phyloP scores from a whole-genome alignment of 2,329 filamentous ascomycete species.

The Mollisia scopiformis region DNA sequence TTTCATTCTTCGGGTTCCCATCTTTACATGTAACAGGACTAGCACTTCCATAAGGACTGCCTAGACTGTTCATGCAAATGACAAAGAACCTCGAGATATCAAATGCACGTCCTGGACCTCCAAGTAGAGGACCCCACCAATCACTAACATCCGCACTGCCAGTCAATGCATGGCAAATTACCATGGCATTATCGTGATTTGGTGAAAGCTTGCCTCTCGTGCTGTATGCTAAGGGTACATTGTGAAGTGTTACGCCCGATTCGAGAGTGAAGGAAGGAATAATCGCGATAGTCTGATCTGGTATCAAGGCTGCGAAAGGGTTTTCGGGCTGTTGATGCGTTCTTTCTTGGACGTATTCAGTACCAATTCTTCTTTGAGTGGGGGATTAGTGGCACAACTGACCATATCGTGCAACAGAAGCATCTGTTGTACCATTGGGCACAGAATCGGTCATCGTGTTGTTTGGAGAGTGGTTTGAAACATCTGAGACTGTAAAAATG shows the following conservation, averaged over 20 bases:
- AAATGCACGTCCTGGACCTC: constrained; percentile 77
- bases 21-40: constrained; percentile 89
- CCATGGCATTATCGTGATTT: constrained; percentile 68
- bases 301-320: constrained; percentile 1
- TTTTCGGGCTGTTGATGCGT: constrained; percentile 21
- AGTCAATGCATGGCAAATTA: constrained; percentile 83
- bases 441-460: background rate
- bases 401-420: constrained; percentile 26
- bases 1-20: constrained; percentile 71
- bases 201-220: constrained; percentile 64
- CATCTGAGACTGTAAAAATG: background rate
- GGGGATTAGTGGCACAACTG: constrained; percentile 24
- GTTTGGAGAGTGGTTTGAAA: background rate
- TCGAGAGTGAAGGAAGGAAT: constrained; percentile 78
- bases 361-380: constrained; percentile 44
- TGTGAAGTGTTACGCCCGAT: constrained; percentile 80
- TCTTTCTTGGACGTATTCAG: constrained; percentile 53
- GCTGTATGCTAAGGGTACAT: constrained; percentile 73
- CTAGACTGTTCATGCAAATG: constrained; percentile 83
- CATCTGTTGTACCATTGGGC: constrained; percentile 10
- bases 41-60: constrained; percentile 85
- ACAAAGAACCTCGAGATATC: constrained; percentile 84
- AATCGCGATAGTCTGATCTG: constrained; percentile 1
- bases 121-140: constrained; percentile 86
- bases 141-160: constrained; percentile 84